Evolutionary conservation across 441 rosid genomes (phyloP).

Genomic region (Rhodomyrtus psidioides): DNA sequence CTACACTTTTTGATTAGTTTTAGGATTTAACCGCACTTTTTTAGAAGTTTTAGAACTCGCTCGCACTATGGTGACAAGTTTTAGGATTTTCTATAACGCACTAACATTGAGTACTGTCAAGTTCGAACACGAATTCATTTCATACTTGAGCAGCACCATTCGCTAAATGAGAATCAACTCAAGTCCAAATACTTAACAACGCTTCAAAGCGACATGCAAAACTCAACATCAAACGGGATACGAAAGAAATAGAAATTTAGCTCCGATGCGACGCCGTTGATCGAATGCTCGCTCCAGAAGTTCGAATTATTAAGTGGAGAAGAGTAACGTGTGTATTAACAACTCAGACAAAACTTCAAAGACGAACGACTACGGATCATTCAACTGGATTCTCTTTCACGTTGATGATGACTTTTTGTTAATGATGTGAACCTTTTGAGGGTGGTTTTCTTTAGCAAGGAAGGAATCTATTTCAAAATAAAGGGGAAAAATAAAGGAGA

Average conservation of each 20-base stretch:
- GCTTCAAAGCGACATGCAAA: background rate
- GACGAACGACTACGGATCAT: background rate
- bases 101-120: background rate
- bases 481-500: background rate
- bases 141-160: background rate
- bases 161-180: background rate
- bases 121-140: background rate
- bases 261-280: too few species aligned
- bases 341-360: background rate
- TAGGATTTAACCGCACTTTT: too few species aligned
- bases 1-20: too few species aligned
- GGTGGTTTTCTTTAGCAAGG: background rate
- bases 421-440: background rate
- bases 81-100: too few species aligned
- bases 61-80: too few species aligned
- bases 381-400: background rate
- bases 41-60: too few species aligned
- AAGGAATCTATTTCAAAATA: background rate
- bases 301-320: background rate
- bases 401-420: background rate
- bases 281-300: background rate
- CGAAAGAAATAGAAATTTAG: background rate
- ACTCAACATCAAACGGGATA: background rate
- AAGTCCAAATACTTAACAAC: background rate
- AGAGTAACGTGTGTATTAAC: background rate